These are phyloP conservation scores for Globisporangium recalcitrans DNA, from an alignment of 352 stramenopile species.

Conservation along the genomic window DNA sequence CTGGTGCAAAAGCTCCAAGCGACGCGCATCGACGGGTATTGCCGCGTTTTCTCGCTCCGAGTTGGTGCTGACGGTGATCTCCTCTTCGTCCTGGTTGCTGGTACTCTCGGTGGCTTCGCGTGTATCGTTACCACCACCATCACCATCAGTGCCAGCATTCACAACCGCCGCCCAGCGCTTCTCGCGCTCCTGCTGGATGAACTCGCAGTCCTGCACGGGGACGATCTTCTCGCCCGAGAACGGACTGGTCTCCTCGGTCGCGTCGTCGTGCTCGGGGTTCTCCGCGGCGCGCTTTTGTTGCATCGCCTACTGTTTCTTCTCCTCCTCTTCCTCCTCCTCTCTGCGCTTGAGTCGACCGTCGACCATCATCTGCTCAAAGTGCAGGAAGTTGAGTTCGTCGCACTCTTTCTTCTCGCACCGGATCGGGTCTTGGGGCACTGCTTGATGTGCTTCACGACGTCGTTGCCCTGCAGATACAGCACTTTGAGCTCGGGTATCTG, in stretches of 20 bases:
- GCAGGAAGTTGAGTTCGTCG: constrained; percentile 82
- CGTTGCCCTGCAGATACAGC: constrained; percentile 79
- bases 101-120: neutral
- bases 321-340: constrained; percentile 19
- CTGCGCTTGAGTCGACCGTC: constrained; percentile 52
- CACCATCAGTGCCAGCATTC: constrained; percentile 31
- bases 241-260: constrained; percentile 38
- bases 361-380: constrained; percentile 87
- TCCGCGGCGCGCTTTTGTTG: constrained; percentile 15
- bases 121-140: constrained; percentile 9
- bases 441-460: constrained; percentile 85
- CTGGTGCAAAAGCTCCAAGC: constrained; percentile 63
- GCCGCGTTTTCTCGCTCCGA: constrained; percentile 1
- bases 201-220: constrained; percentile 49
- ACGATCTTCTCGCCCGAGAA: constrained; percentile 76
- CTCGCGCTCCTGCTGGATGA: constrained; percentile 56
- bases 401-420: constrained; percentile 83
- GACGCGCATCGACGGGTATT: constrained; percentile 46
- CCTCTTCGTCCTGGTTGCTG: constrained; percentile 3
- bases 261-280: constrained; percentile 12
- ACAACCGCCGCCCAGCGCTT: constrained; percentile 63
- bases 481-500: constrained; percentile 80
- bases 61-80: neutral
- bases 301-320: neutral
- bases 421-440: constrained; percentile 83